Evolutionary conservation across 441 rosid genomes (phyloP).

Genomic region (Raphanus hybrid): DNA sequence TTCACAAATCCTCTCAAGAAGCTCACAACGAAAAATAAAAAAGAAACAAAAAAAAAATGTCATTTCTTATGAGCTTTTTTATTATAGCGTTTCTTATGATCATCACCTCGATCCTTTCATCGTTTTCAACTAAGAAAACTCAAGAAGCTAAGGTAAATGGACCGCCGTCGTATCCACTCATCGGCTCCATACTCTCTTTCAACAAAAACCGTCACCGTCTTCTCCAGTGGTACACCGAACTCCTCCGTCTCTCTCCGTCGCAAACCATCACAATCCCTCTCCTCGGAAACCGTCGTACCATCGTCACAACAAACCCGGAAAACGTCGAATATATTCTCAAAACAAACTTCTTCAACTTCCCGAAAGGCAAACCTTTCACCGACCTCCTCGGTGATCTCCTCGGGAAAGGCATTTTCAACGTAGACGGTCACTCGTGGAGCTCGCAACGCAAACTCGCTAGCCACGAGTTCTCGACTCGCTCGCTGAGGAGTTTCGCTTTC

Average conservation of each 20-base stretch:
- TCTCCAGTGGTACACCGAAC: slow-evolving; percentile 75
- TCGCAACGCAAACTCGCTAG: slow-evolving; percentile 76
- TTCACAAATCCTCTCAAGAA: slow-evolving; percentile 25
- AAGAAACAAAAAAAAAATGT: slow-evolving; percentile 25
- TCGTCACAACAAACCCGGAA: slow-evolving; percentile 68
- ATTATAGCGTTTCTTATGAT: slow-evolving; percentile 1
- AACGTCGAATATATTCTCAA: slow-evolving; percentile 78
- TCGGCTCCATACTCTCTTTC: slow-evolving; percentile 72
- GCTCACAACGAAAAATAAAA: background rate
- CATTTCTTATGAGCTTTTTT: background rate
- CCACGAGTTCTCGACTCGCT: slow-evolving; percentile 72
- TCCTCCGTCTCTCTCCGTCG: slow-evolving; percentile 58
- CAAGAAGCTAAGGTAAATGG: slow-evolving; percentile 10
- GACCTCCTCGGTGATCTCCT: slow-evolving; percentile 81
- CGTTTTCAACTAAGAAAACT: slow-evolving; percentile 15
- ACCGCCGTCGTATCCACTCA: slow-evolving; percentile 67
- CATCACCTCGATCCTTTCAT: slow-evolving; percentile 35
- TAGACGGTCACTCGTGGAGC: slow-evolving; percentile 76
- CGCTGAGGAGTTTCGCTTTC: slow-evolving; percentile 60
- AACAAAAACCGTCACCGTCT: slow-evolving; percentile 65
- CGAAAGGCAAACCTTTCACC: slow-evolving; percentile 79
- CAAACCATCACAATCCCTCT: slow-evolving; percentile 59
- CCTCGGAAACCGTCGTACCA: slow-evolving; percentile 63
- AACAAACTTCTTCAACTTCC: slow-evolving; percentile 67
- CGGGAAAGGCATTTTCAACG: slow-evolving; percentile 76